Base-by-base conservation (phyloP, 257 asterid genomes). In the Petunia axillaris region DNA sequence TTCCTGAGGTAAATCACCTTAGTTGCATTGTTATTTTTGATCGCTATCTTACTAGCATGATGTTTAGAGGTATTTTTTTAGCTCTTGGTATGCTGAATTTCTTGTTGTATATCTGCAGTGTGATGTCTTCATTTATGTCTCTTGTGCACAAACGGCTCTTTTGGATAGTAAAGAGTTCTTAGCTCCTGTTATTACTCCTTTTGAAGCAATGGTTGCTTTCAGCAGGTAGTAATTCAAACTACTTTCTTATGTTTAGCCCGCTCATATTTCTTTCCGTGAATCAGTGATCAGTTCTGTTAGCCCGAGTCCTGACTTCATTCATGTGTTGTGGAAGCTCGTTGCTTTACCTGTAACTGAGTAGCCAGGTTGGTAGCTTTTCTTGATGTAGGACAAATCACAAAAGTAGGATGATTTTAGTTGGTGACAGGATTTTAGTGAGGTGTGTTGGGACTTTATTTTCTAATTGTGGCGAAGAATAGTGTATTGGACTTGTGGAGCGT, bases 161-260 rank as follows among this genome's bases (percentile, higher is more conserved):
- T 76, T 92, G 90, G 98, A 95, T 83, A 92, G 98, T 88, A 95
- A 92, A 87, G 99, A 95, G 84, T 95, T 95, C 93, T 88, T 95
- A 79, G 98, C 98, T 85, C 99, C 99, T 66, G 84, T 95, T 79
- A 93, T 95, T 79, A 95, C 99, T 86, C 99, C 99, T 64, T 95
- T 85, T 82, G 99, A 95, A 88, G 98, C 98, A 58, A 86, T 90
- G 89, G 90, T 93, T 86, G 99, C 99, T 85, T 92, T 90, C 67
- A 90, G 86, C 83, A 87, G 99, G 98, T 95, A 85, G 11, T 54
- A 35, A 59, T 84, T 81, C 79, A 6, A 77, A 73, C 52, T 50
- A 25, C 44, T 10, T 48, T 44, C 35, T 10, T 9, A 50, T 13
- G 62, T 48, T 71, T 2, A 1, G 77, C 25, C 50, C 43, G 5